Base-by-base conservation (phyloP, 164 flowering plant species). In the Dillenia turbinata region DNA sequence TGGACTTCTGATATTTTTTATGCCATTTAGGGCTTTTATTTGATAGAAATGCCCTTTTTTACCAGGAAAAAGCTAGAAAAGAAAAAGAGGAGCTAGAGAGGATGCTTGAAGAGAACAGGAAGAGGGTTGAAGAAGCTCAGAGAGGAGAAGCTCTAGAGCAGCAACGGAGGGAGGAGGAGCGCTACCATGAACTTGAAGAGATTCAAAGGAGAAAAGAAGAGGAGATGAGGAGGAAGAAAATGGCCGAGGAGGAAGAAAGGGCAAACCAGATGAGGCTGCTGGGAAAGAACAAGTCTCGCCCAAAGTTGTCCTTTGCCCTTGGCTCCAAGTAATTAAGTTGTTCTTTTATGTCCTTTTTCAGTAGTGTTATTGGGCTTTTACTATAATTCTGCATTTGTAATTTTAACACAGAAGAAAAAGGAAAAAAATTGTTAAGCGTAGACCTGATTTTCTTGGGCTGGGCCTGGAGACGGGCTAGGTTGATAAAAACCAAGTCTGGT, bases 231-330 rank as follows among this genome's bases (percentile, higher is more conserved):
- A 79, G 89, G 75, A 95, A 92, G 85, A 95, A 86, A 70, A 75
- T 80, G 61, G 82, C 89, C 73, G 97, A 92, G 72, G 97, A 95
- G 66, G 96, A 90, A 75, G 89, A 85, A 66, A 83, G 97, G 12
- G 66, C 75, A 33, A 88, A 88, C 61, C 97, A 89, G 71, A 85
- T 84, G 86, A 81, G 79, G 60, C 49, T 95, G 62, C 70, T 95
- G 72, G 99, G 99, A 45, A 95, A 92, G 83, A 95, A 95, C 81
- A 95, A 95, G 67, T 73, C 96, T 11, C 75, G 99, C 44, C 98
- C 99, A 0, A 95, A 92, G 69, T 71, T 95, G 64, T 95, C 99
- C 0, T 92, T 90, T 69, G 99, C 89, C 3, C 11, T 94, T 47
- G 89, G 96, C 57, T 79, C 85, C 9, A 94, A 94, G 63, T 89